Conservation (phyloP, 306 rosid species). For the Begonia masoniana region DNA sequence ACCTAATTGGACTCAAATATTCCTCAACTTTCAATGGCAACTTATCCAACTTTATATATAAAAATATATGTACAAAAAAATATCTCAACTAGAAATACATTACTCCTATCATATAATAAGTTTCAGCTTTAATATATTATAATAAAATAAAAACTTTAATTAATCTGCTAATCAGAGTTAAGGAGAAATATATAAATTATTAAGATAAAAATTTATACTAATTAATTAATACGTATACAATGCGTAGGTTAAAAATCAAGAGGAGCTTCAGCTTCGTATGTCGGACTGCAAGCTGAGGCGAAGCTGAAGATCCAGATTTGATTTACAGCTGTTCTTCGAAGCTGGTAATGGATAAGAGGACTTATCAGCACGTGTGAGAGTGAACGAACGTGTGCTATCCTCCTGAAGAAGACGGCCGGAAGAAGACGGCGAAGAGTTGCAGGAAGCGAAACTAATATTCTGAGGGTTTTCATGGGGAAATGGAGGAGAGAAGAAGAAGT, state of each 20-base stretch:
- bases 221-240: no score
- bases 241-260: constrained; percentile 1
- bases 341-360: neutral
- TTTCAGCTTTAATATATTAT: no score
- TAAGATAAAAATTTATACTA: no score
- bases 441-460: neutral
- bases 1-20: no score
- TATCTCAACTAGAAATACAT: no score
- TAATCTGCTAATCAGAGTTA: constrained; percentile 36
- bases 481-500: neutral
- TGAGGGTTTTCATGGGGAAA: neutral
- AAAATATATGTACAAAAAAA: no score
- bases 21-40: no score
- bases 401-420: neutral
- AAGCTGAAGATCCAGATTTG: neutral
- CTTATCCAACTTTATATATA: no score
- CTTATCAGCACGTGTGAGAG: neutral
- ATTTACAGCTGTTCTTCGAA: neutral
- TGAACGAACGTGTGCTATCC: neutral
- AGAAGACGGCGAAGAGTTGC: neutral
- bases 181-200: no score
- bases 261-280: constrained; percentile 3
- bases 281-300: neutral
- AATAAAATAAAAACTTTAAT: constrained; percentile 8
- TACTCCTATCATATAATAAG: no score